Evolutionary conservation across 306 rosid genomes (phyloP), one percentile per base, ranked within the genome.

Genomic region (Oemleria cerasiformis): DNA sequence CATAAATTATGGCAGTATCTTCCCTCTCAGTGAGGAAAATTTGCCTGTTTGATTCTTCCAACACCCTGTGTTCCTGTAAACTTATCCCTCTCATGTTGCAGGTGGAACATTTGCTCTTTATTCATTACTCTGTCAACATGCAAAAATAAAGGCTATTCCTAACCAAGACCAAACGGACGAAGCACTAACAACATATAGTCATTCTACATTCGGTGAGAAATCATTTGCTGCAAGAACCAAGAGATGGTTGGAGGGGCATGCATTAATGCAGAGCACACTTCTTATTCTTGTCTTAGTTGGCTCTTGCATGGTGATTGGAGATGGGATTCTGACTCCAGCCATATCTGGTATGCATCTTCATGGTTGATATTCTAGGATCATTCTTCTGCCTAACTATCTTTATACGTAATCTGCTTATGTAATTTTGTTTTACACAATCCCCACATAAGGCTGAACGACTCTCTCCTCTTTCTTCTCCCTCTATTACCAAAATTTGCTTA

Each of bases 91-190:
- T 55, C 51, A 23, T 70, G 42, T 55, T 55, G 69, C 84, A 93
- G 98, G 98, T 74, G 98, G 98, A 79, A 93, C 98, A 53, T 87
- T 93, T 73, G 98, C 98, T 13, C 96, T 93, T 67, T 93, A 93
- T 83, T 91, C 98, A 43, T 82, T 93, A 90, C 89, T 93, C 45
- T 93, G 98, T 80, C 89, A 97, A 67, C 97, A 93, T 84, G 98
- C 96, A 49, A 91, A 93, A 69, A 77, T 93, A 53, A 93, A 87
- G 63, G 92, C 90, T 71, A 91, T 93, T 84, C 97, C 97, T 8
- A 93, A 91, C 78, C 94, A 91, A 82, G 96, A 93, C 78, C 89
- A 96, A 30, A 93, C 96, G 25, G 98, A 93, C 69, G 98, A 93
- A 84, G 96, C 88, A 81, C 81, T 93, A 48, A 93, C 98, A 42